These are phyloP conservation scores for Rhizopogon vinicolor DNA, from an alignment of 768 basidiomycete species.

Conservation along the genomic window DNA sequence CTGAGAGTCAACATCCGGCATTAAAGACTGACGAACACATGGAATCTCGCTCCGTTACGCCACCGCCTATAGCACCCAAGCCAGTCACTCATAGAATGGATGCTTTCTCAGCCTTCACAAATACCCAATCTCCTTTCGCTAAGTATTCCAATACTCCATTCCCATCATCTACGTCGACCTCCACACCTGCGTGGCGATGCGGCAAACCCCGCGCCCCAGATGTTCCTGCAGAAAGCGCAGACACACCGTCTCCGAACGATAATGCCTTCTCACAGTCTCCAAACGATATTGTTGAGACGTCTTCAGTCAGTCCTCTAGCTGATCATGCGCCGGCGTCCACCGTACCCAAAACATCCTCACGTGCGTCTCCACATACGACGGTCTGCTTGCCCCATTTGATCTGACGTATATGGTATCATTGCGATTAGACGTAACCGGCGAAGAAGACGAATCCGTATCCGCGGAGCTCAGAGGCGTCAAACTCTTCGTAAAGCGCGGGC, in stretches of 20 bases:
- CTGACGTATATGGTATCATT: not conserved
- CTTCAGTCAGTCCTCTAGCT: not conserved
- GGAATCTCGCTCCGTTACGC: conserved; percentile 6
- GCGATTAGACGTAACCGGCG: conserved; percentile 44
- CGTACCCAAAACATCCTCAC: conserved; percentile 7
- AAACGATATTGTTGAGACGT: conserved; percentile 9
- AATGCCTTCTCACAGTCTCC: conserved; percentile 13
- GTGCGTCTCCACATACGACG: conserved; percentile 10
- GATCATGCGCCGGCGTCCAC: not conserved
- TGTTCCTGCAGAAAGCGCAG: conserved; percentile 4
- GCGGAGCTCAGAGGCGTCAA: conserved; percentile 58
- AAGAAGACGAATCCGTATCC: conserved; percentile 56
- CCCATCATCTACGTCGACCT: conserved; percentile 12
- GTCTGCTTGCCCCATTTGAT: not conserved
- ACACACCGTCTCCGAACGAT: not conserved
- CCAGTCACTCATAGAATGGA: conserved; percentile 6
- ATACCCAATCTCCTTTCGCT: conserved; percentile 30
- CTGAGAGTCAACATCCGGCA: conserved; percentile 6
- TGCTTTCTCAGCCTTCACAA: conserved; percentile 36
- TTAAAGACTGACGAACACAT: not conserved
- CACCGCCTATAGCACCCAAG: conserved; percentile 4
- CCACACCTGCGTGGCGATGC: conserved; percentile 23
- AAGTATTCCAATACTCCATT: conserved; percentile 22
- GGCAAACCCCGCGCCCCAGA: conserved; percentile 6
- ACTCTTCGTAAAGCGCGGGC: conserved; percentile 38